These are phyloP conservation scores for Kodamaea anthophila DNA, from an alignment of 1,139 yeast genomes.

Conservation along the genomic window DNA sequence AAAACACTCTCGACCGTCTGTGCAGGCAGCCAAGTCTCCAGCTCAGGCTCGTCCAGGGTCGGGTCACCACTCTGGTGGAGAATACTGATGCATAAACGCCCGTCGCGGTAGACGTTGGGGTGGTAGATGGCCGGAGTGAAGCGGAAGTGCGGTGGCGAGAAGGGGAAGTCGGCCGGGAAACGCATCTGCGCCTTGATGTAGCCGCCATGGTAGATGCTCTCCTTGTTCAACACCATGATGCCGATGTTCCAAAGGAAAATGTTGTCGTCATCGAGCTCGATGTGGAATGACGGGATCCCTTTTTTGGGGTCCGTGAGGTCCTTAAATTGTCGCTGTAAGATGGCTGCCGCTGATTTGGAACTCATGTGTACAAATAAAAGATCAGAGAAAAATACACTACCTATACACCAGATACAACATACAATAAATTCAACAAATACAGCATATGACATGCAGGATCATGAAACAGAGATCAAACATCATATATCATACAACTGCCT, in stretches of 20 bases:
- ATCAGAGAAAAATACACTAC: too few species aligned
- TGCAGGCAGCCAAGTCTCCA: constrained; percentile 95
- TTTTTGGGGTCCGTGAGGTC: constrained; percentile 91
- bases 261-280: constrained; percentile 82
- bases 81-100: constrained; percentile 86
- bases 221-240: constrained; percentile 84
- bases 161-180: constrained; percentile 89
- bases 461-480: too few species aligned
- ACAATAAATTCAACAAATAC: too few species aligned
- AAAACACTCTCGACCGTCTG: constrained; percentile 90
- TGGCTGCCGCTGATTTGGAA: constrained; percentile 60
- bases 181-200: constrained; percentile 91
- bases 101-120: constrained; percentile 92
- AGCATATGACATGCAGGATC: too few species aligned
- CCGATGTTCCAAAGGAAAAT: constrained; percentile 92
- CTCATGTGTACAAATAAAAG: too few species aligned
- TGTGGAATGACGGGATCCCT: constrained; percentile 87
- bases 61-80: constrained; percentile 88
- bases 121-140: constrained; percentile 95
- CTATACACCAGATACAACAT: too few species aligned
- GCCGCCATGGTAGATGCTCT: constrained; percentile 93
- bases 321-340: constrained; percentile 87
- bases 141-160: constrained; percentile 83
- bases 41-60: constrained; percentile 84
- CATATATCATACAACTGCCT: too few species aligned